phyloP scores from a whole-genome alignment of 768 basidiomycete genomes.

The Boletus subcaerulescens region DNA sequence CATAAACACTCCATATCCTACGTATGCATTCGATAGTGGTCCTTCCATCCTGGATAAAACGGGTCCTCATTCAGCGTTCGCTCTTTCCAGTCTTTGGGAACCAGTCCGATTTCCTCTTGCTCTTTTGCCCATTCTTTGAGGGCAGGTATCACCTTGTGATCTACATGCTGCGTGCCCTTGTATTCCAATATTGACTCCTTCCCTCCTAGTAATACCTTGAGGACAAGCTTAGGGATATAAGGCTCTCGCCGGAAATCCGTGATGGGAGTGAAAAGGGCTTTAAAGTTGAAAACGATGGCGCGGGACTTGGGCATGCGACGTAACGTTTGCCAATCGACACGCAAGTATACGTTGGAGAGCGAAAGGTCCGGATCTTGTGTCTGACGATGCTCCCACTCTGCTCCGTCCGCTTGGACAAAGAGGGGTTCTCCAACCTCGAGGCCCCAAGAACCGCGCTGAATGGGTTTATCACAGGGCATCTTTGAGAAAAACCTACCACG shows the following conservation, averaged over 20 bases:
- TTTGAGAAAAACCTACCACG: constrained; percentile 44
- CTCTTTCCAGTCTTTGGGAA: constrained; percentile 47
- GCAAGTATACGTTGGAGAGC: constrained; percentile 41
- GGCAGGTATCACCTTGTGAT: constrained; percentile 45
- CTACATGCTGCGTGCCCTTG: constrained; percentile 41
- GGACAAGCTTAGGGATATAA: constrained; percentile 45
- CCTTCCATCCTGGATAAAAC: constrained; percentile 49
- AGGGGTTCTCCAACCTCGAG: constrained; percentile 50
- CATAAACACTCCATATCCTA: constrained; percentile 1
- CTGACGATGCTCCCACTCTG: constrained; percentile 34
- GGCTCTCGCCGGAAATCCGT: constrained; percentile 43
- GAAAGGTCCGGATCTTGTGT: constrained; percentile 35
- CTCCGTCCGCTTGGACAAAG: constrained; percentile 40
- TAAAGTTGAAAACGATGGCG: constrained; percentile 53
- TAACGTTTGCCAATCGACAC: constrained; percentile 57
- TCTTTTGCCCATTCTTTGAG: constrained; percentile 45
- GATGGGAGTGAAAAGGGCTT: constrained; percentile 50
- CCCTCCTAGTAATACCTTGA: constrained; percentile 42
- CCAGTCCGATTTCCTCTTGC: constrained; percentile 45
- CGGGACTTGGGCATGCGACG: constrained; percentile 46
- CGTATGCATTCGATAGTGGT: constrained; percentile 18
- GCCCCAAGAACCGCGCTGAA: constrained; percentile 52
- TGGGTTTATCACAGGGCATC: constrained; percentile 45
- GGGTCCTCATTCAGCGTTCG: constrained; percentile 50
- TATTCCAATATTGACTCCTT: constrained; percentile 41